These are phyloP conservation scores for Neohortaea acidophila DNA, from an alignment of 495 filamentous ascomycete genomes.

Conservation along the genomic window DNA sequence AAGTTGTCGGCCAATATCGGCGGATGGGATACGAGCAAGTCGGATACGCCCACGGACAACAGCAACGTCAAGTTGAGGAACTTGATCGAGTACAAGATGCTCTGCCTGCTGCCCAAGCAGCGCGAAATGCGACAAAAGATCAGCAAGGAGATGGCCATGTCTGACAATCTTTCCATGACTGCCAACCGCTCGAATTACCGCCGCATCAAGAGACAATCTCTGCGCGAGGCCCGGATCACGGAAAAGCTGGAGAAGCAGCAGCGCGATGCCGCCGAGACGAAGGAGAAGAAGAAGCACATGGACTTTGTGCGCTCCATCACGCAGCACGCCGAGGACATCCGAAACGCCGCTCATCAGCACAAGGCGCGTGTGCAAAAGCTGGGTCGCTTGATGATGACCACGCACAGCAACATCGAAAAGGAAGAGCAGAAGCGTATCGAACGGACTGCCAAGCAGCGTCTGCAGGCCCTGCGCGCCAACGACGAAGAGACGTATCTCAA, in stretches of 20 bases:
- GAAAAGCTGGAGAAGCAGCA: slow-evolving; percentile 99
- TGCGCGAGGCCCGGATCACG: slow-evolving; percentile 91
- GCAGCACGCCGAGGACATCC: slow-evolving; percentile 48
- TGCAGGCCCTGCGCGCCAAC: slow-evolving; percentile 94
- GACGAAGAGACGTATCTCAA: slow-evolving; percentile 98
- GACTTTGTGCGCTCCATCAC: slow-evolving; percentile 69
- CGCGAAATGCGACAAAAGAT: slow-evolving; percentile 69
- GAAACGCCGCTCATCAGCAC: slow-evolving; percentile 46
- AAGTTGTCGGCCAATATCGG: slow-evolving; percentile 65
- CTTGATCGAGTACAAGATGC: slow-evolving; percentile 80
- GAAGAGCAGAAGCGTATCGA: slow-evolving; percentile 97
- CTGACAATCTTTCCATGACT: slow-evolving; percentile 88
- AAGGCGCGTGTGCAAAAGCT: slow-evolving; percentile 62
- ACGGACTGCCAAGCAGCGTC: slow-evolving; percentile 95
- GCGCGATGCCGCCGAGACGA: slow-evolving; percentile 78
- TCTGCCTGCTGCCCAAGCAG: slow-evolving; percentile 72
- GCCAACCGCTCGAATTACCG: slow-evolving; percentile 79
- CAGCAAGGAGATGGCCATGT: slow-evolving; percentile 75
- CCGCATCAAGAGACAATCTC: slow-evolving; percentile 87
- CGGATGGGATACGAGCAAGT: slow-evolving; percentile 63
- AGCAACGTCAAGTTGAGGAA: slow-evolving; percentile 77
- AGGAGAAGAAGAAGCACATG: slow-evolving; percentile 89
- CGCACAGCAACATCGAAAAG: slow-evolving; percentile 93
- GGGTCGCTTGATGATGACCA: slow-evolving; percentile 67
- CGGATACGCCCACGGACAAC: slow-evolving; percentile 54